Evolutionary conservation across 192 early-diverging fungal genomes (phyloP).

Genomic region (Coemansia sp.): DNA sequence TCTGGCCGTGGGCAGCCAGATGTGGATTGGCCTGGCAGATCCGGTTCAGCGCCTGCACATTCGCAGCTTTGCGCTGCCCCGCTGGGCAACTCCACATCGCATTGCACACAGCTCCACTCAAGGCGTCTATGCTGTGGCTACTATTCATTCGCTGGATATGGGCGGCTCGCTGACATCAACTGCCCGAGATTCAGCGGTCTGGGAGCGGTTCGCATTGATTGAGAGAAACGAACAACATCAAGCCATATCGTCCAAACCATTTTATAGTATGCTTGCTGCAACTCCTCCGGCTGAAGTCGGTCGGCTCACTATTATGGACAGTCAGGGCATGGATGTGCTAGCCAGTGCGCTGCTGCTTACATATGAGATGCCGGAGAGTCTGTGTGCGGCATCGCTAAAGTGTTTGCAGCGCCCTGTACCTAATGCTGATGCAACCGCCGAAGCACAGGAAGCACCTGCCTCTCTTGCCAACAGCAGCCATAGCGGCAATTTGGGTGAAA

Average conservation of each 20-base stretch:
- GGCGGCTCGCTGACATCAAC: constrained; percentile 6
- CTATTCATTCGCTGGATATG: constrained; percentile 31
- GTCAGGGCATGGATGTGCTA: constrained; percentile 62
- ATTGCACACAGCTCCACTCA: constrained; percentile 61
- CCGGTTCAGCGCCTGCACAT: constrained; percentile 84
- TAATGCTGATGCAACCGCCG: neutral
- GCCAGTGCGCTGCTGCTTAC: constrained; percentile 21
- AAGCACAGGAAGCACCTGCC: neutral
- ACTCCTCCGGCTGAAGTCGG: constrained; percentile 31
- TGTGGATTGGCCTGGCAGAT: constrained; percentile 77
- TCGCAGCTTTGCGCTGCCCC: constrained; percentile 58
- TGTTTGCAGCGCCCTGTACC: constrained; percentile 6
- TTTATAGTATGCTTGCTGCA: neutral
- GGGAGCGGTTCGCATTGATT: constrained; percentile 15
- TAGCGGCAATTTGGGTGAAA: neutral
- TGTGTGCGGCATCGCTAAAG: constrained; percentile 30
- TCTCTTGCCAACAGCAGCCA: neutral
- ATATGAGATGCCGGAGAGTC: constrained; percentile 36
- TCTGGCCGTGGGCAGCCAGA: constrained; percentile 56
- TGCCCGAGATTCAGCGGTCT: neutral
- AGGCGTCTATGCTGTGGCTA: constrained; percentile 65
- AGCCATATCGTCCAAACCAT: no score
- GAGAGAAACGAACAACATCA: constrained; percentile 9
- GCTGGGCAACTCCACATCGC: constrained; percentile 63
- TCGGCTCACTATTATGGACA: constrained; percentile 67